Evolutionary conservation across 129 eudicot genomes (phyloP).

Genomic region (Flaveria brownii): DNA sequence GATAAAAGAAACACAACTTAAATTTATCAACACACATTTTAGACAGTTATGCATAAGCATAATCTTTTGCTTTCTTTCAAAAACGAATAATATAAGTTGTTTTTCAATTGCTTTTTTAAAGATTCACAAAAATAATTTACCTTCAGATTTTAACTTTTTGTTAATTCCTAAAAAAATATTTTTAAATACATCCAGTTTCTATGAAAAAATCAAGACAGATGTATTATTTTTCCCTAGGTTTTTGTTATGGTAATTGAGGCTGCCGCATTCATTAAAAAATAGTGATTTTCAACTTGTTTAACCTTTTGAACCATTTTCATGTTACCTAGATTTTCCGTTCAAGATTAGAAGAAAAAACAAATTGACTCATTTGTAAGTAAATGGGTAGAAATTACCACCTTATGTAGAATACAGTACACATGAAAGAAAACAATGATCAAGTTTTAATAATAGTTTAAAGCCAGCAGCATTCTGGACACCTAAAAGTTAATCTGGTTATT

Average conservation of each 20-base stretch:
- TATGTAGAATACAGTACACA: background rate
- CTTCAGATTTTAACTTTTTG: background rate
- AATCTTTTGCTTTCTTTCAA: background rate
- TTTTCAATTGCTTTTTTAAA: background rate
- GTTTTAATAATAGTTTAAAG: background rate
- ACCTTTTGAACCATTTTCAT: background rate
- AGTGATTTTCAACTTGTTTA: background rate
- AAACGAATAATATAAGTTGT: background rate
- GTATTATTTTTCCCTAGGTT: background rate
- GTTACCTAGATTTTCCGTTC: background rate
- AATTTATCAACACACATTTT: background rate
- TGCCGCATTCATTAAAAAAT: background rate
- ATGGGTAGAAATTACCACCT: background rate
- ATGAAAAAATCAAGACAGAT: background rate
- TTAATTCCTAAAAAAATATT: background rate
- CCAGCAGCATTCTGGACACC: background rate
- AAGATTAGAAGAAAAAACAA: background rate
- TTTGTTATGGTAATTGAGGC: background rate
- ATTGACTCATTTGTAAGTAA: background rate
- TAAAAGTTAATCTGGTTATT: background rate
- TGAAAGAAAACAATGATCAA: slow-evolving; percentile 4
- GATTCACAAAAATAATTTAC: background rate
- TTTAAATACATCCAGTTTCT: background rate
- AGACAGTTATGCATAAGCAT: background rate
- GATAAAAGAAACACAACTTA: no score